Base-by-base conservation (phyloP, 257 asterid species). In the Solanum virginianum region DNA sequence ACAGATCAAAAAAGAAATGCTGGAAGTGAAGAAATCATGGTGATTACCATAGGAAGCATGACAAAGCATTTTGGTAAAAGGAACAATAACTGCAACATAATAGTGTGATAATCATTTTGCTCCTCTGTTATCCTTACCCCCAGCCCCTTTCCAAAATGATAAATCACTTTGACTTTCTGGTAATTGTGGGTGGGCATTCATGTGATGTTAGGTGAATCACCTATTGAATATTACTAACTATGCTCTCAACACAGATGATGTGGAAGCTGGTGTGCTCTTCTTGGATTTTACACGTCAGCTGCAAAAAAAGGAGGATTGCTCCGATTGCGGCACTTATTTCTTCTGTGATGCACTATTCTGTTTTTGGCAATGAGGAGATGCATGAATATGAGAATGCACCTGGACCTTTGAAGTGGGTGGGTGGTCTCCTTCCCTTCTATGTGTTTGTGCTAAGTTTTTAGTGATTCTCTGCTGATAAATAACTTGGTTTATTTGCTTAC, bases 281-380 rank as follows among this genome's bases (percentile, higher is more conserved):
- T 84, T 96, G 98, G 99, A 88, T 95, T 86, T 89, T 95, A 90
- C 99, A 96, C 70, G 91, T 85, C 65, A 96, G 95, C 91, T 96
- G 98, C 93, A 94, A 95, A 84, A 96, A 96, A 86, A 91, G 99
- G 89, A 93, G 98, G 91, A 97, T 96, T 87, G 98, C 99, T 88
- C 95, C 97, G 80, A 94, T 96, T 85, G 98, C 99, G 83, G 97
- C 99, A 86, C 97, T 96, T 80, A 83, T 96, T 85, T 96, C 99
- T 81, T 91, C 97, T 66, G 93, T 96, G 85, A 89, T 96, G 94
- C 98, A 95, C 90, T 85, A 87, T 85, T 93, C 98, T 8, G 92
- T 94, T 86, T 96, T 96, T 86, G 89, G 95, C 72, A 88, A 93
- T 86, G 94, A 75, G 66, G 57, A 53, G 82, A 94, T 96, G 99